Percentiles rank a stretch among this genome's conserved stretches.
Conservation (phyloP, 2,329 filamentous ascomycete genomes). For the Cyphellophora attinorum region DNA sequence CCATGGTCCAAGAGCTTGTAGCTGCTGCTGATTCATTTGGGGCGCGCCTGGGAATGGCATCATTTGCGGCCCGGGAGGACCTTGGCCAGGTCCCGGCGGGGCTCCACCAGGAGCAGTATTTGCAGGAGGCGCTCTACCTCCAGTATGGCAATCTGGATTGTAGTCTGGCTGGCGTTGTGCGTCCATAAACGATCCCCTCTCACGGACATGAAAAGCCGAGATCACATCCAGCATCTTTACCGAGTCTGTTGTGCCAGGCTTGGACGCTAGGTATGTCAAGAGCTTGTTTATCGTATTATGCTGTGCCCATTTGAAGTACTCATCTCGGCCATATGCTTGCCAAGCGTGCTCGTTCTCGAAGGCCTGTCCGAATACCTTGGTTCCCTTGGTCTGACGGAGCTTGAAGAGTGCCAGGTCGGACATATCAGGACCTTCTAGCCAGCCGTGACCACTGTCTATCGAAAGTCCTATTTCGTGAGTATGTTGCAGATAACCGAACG, state of each 20-base stretch:
- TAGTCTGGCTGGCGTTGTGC: slow-evolving; percentile 10
- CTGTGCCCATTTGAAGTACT: slow-evolving; percentile 18
- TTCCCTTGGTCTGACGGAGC: slow-evolving; percentile 25
- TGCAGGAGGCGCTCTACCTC: slow-evolving; percentile 1
- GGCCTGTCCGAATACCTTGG: slow-evolving; percentile 37
- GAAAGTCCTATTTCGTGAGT: slow-evolving; percentile 58
- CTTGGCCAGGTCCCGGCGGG: too few species aligned
- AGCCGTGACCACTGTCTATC: slow-evolving; percentile 59
- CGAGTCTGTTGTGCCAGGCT: neutral
- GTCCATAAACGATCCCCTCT: slow-evolving; percentile 13
- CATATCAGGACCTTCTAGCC: slow-evolving; percentile 53
- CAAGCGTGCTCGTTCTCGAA: slow-evolving; percentile 26
- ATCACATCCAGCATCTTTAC: slow-evolving; percentile 7
- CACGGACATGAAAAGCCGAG: slow-evolving; percentile 6
- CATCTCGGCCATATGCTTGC: slow-evolving; percentile 12
- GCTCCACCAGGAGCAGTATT: neutral
- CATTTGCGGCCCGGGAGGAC: too few species aligned
- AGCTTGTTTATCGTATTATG: slow-evolving; percentile 17
- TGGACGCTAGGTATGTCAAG: slow-evolving; percentile 7
- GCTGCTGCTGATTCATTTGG: too few species aligned
- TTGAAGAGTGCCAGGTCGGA: slow-evolving; percentile 40
- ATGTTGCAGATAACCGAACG: slow-evolving; percentile 46
- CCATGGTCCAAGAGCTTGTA: neutral
- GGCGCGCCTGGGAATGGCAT: too few species aligned
- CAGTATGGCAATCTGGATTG: slow-evolving; percentile 8